A percentile compares a stretch with the other conserved stretches of the same genome.
Conservation (phyloP, 1,284 basidiomycete genomes). For the Coniophora puteana region DNA sequence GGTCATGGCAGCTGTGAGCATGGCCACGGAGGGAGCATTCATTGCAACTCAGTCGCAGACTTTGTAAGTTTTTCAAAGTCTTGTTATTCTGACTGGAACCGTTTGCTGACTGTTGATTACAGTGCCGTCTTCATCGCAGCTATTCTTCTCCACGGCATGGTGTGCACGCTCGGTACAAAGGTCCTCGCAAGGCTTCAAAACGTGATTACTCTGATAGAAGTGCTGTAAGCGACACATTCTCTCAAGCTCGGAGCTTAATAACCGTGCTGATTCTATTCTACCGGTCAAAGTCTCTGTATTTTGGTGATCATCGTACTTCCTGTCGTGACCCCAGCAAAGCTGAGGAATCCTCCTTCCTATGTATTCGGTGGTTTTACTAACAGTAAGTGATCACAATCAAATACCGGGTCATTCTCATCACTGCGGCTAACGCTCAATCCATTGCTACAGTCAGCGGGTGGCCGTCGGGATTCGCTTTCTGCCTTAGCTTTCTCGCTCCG, state of each 20-base stretch:
- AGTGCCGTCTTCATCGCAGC: slow-evolving; percentile 30
- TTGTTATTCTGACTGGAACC: neutral
- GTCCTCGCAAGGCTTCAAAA: slow-evolving; percentile 22
- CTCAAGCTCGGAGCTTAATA: too few relatives aligned
- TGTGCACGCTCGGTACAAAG: slow-evolving; percentile 38
- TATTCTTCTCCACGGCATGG: slow-evolving; percentile 28
- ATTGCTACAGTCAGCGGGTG: slow-evolving; percentile 40
- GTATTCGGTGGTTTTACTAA: slow-evolving; percentile 31
- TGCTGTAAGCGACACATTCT: slow-evolving; percentile 16
- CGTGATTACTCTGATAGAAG: slow-evolving; percentile 21
- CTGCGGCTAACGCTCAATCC: neutral
- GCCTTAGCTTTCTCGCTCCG: slow-evolving; percentile 46
- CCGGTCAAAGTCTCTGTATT: slow-evolving; percentile 30
- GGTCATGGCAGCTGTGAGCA: slow-evolving; percentile 33
- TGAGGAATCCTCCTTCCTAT: slow-evolving; percentile 39
- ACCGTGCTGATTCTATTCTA: too few relatives aligned
- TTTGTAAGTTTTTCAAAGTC: slow-evolving; percentile 22
- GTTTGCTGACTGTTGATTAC: neutral
- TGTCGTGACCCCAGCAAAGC: slow-evolving; percentile 37
- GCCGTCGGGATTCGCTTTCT: slow-evolving; percentile 43
- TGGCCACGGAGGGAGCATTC: slow-evolving; percentile 28
- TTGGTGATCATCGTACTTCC: slow-evolving; percentile 45
- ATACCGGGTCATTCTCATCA: neutral
- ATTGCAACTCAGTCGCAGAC: slow-evolving; percentile 25
- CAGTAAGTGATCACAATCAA: neutral